These are phyloP conservation scores for Hypoxylon fuscum DNA, from an alignment of 495 filamentous ascomycete species.

Conservation along the genomic window DNA sequence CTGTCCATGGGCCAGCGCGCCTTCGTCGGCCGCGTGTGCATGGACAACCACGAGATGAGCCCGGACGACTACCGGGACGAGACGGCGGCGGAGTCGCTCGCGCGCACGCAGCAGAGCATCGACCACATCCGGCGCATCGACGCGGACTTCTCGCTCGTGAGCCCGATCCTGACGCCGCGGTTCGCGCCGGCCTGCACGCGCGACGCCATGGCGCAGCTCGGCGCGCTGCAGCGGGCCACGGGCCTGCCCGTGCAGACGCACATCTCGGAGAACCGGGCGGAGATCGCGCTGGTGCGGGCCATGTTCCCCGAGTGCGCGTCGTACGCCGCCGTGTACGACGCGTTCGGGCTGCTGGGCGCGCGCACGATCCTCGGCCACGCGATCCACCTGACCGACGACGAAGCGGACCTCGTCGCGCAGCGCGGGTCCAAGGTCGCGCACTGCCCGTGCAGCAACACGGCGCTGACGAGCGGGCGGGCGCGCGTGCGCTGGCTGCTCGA, in stretches of 20 bases:
- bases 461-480: conserved; percentile 77
- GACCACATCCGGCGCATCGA: conserved; percentile 74
- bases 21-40: conserved; percentile 89
- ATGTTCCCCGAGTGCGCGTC: conserved; percentile 71
- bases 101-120: conserved; percentile 66
- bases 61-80: conserved; percentile 81
- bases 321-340: conserved; percentile 86
- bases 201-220: conserved; percentile 68
- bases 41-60: conserved; percentile 72
- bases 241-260: conserved; percentile 85
- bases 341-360: conserved; percentile 69
- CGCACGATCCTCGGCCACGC: conserved; percentile 89
- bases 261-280: conserved; percentile 82
- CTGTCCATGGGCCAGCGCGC: conserved; percentile 81
- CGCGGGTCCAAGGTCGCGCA: conserved; percentile 76
- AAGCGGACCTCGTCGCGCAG: conserved; percentile 67
- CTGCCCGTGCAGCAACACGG: conserved; percentile 86
- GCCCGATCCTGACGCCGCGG: conserved; percentile 89
- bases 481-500: conserved; percentile 77
- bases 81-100: conserved; percentile 62
- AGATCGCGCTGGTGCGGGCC: conserved; percentile 72
- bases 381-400: conserved; percentile 73
- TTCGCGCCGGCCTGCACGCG: conserved; percentile 82
- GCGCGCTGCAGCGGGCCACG: conserved; percentile 66
- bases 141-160: conserved; percentile 61